Evolutionary conservation across 371 early-diverging fungal species (phyloP).

Genomic region (Zancudomyces culisetae): DNA sequence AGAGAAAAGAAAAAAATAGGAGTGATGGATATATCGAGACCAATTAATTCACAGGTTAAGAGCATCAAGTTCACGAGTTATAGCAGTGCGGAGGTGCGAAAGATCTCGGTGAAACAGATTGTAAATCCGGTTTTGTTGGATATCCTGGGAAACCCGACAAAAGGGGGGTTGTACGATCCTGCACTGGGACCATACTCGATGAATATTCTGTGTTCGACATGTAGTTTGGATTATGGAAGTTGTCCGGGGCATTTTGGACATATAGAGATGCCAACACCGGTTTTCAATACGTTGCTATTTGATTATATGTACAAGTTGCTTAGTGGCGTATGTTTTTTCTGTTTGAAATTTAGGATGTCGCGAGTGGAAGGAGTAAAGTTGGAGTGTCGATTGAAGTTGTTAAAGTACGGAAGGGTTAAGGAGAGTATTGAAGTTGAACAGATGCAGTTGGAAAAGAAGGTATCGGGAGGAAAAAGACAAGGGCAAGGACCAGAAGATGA

Average conservation of each 20-base stretch:
- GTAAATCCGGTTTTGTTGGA: conserved; percentile 82
- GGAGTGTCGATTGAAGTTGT: conserved; percentile 42
- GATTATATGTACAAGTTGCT: conserved; percentile 68
- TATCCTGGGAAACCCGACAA: conserved; percentile 74
- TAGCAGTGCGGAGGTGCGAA: conserved; percentile 75
- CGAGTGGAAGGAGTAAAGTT: conserved; percentile 38
- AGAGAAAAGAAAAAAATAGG: background rate
- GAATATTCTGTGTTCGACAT: conserved; percentile 70
- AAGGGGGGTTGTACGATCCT: conserved; percentile 90
- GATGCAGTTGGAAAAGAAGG: conserved; percentile 22
- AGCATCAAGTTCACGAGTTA: conserved; percentile 63
- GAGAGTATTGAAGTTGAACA: conserved; percentile 68
- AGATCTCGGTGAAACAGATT: conserved; percentile 86
- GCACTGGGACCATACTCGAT: conserved; percentile 85
- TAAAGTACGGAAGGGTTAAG: conserved; percentile 55
- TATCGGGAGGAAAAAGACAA: background rate
- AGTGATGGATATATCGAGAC: conserved; percentile 22
- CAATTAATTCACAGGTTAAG: conserved; percentile 18
- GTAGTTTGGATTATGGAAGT: conserved; percentile 52
- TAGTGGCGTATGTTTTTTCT: conserved; percentile 73
- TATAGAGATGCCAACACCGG: conserved; percentile 91
- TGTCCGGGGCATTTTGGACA: conserved; percentile 99
- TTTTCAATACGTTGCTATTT: conserved; percentile 92
- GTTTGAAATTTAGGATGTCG: conserved; percentile 68
- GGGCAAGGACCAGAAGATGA: conserved; percentile 12